phyloP scores from a whole-genome alignment of 1,139 yeast species.

The Geotrichum macrosporum region DNA sequence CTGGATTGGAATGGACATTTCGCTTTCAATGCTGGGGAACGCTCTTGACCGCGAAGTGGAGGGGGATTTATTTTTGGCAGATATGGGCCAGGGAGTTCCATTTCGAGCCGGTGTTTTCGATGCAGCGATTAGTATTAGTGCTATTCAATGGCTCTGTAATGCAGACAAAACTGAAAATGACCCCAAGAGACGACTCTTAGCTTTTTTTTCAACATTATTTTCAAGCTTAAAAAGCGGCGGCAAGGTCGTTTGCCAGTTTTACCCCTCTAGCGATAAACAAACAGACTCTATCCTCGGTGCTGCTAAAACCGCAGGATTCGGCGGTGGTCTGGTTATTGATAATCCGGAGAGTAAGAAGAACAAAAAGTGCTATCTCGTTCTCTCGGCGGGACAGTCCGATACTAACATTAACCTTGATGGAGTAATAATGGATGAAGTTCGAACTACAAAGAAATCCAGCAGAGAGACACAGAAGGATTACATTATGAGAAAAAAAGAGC shows the following conservation, averaged over 20 bases:
- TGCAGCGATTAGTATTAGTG: slow-evolving; percentile 93
- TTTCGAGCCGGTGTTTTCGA: slow-evolving; percentile 96
- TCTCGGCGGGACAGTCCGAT: slow-evolving; percentile 76
- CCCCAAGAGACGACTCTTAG: slow-evolving; percentile 76
- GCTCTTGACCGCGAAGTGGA: slow-evolving; percentile 89
- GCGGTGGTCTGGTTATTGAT: slow-evolving; percentile 91
- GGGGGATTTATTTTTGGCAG: slow-evolving; percentile 87
- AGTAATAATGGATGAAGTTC: slow-evolving; percentile 67
- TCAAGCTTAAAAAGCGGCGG: slow-evolving; percentile 90
- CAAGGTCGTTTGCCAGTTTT: slow-evolving; percentile 93
- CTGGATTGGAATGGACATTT: slow-evolving; percentile 96
- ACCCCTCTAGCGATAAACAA: slow-evolving; percentile 87
- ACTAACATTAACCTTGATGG: slow-evolving; percentile 69
- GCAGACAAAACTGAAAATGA: slow-evolving; percentile 82
- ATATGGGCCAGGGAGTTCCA: slow-evolving; percentile 92
- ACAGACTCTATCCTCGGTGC: slow-evolving; percentile 71
- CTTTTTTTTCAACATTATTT: slow-evolving; percentile 83
- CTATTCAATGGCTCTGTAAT: slow-evolving; percentile 96
- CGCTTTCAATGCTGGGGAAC: slow-evolving; percentile 93
- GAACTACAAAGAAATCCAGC: slow-evolving; percentile 46
- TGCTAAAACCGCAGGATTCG: slow-evolving; percentile 93
- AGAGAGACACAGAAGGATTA: slow-evolving; percentile 69
- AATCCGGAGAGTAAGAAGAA: slow-evolving; percentile 91
- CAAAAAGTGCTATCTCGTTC: slow-evolving; percentile 81
- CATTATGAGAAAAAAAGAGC: slow-evolving; percentile 85